These are phyloP conservation scores for Neurospora pannonica DNA, from an alignment of 495 filamentous ascomycete species.

Conservation along the genomic window DNA sequence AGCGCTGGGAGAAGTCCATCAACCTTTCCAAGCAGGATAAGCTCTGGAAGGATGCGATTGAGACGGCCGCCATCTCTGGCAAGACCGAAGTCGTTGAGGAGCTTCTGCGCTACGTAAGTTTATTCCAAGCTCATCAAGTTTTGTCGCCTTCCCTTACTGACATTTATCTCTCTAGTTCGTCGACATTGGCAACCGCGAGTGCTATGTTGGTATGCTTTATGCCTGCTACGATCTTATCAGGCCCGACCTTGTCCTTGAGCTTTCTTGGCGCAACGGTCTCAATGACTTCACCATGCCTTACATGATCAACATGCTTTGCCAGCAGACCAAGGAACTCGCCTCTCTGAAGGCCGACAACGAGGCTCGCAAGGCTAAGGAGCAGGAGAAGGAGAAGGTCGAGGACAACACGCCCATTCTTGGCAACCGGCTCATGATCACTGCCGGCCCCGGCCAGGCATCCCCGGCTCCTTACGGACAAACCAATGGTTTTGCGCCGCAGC, in stretches of 20 bases:
- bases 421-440: slow-evolving; percentile 94
- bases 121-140: background rate
- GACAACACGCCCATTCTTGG: slow-evolving; percentile 90
- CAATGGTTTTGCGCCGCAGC: slow-evolving; percentile 73
- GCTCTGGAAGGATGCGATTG: slow-evolving; percentile 98
- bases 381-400: slow-evolving; percentile 76
- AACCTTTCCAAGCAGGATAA: slow-evolving; percentile 97
- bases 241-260: slow-evolving; percentile 82
- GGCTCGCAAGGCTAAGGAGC: slow-evolving; percentile 84
- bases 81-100: slow-evolving; percentile 92
- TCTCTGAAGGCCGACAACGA: slow-evolving; percentile 92
- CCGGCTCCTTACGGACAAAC: slow-evolving; percentile 60
- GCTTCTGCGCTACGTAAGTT: slow-evolving; percentile 88
- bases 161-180: slow-evolving; percentile 61
- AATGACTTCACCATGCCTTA: slow-evolving; percentile 99
- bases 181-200: slow-evolving; percentile 97
- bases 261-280: slow-evolving; percentile 93
- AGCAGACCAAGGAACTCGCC: slow-evolving; percentile 80
- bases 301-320: slow-evolving; percentile 95
- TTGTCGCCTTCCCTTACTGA: slow-evolving; percentile 18
- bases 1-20: slow-evolving; percentile 99
- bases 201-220: slow-evolving; percentile 98
- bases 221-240: slow-evolving; percentile 96
- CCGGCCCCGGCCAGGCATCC: slow-evolving; percentile 57
- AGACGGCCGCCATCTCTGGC: slow-evolving; percentile 91